These are phyloP conservation scores for Salix purpurea DNA, from an alignment of 345 rosid species.

Conservation along the genomic window DNA sequence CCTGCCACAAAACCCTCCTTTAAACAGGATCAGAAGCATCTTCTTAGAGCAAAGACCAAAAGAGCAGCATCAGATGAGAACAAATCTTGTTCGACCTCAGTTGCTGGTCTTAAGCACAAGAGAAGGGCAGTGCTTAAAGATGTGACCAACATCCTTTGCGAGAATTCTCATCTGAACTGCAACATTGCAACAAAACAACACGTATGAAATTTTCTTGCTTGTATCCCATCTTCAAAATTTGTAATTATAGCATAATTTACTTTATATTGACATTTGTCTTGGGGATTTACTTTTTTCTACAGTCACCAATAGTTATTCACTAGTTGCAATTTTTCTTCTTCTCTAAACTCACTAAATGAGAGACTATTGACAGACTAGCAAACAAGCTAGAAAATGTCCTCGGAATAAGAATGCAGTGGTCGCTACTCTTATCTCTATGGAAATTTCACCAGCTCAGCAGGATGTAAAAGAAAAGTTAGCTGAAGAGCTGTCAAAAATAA, in stretches of 20 bases:
- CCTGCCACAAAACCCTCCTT: slow-evolving; percentile 54
- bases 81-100: slow-evolving; percentile 29
- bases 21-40: slow-evolving; percentile 59
- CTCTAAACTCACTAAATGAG: not conserved
- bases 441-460: slow-evolving; percentile 35
- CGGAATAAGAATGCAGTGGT: slow-evolving; percentile 30
- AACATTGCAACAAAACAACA: slow-evolving; percentile 28
- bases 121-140: slow-evolving; percentile 78
- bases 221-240: slow-evolving; percentile 6
- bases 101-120: slow-evolving; percentile 49
- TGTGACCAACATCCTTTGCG: slow-evolving; percentile 50
- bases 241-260: not conserved
- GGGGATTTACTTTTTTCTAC: slow-evolving; percentile 1
- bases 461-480: slow-evolving; percentile 57
- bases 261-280: not conserved
- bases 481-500: slow-evolving; percentile 68
- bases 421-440: slow-evolving; percentile 31
- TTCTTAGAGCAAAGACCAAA: slow-evolving; percentile 33
- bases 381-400: slow-evolving; percentile 33
- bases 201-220: slow-evolving; percentile 5
- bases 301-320: slow-evolving; percentile 1
- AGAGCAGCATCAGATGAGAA: slow-evolving; percentile 49
- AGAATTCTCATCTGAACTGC: slow-evolving; percentile 27
- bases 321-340: not conserved
- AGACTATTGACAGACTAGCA: slow-evolving; percentile 38